These are phyloP conservation scores for Scenedesmus sp. DNA, from an alignment of 163 green algal genomes.

Conservation along the genomic window DNA sequence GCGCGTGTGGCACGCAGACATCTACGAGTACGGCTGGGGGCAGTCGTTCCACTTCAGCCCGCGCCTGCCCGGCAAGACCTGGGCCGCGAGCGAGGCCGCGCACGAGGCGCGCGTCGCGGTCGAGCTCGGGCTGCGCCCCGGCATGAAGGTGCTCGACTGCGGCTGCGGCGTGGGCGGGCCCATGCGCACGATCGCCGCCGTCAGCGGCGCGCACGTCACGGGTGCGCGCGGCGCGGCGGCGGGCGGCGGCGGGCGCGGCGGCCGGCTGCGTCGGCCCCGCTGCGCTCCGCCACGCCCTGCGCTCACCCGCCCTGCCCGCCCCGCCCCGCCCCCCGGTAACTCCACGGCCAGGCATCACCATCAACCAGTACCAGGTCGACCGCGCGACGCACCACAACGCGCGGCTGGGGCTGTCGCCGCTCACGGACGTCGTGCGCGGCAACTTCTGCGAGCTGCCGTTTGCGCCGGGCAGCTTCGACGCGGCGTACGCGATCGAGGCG, in stretches of 20 bases:
- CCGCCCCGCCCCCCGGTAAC: too few relatives aligned
- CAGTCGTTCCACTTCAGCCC: constrained; percentile 97
- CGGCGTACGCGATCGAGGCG: constrained; percentile 96
- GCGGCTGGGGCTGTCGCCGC: constrained; percentile 71
- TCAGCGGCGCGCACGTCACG: constrained; percentile 91
- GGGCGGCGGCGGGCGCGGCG: not conserved
- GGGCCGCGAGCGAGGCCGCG: constrained; percentile 75
- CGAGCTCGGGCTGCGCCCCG: constrained; percentile 75
- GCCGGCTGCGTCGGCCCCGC: too few relatives aligned
- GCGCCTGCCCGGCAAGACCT: constrained; percentile 78
- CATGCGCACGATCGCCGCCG: constrained; percentile 93
- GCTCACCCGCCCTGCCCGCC: too few relatives aligned
- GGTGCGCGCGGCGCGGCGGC: constrained; percentile 39
- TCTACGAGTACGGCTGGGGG: constrained; percentile 99
- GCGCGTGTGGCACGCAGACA: too few relatives aligned
- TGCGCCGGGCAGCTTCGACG: constrained; percentile 86
- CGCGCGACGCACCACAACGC: constrained; percentile 84
- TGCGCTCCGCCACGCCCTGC: too few relatives aligned
- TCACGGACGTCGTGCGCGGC: constrained; percentile 87
- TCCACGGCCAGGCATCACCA: constrained; percentile 89
- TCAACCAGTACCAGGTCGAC: constrained; percentile 97
- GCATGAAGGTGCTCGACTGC: constrained; percentile 92
- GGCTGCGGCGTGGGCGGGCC: constrained; percentile 97
- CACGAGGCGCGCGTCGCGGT: constrained; percentile 85
- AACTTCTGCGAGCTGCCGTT: constrained; percentile 98